Base-by-base conservation (phyloP, 2,329 filamentous ascomycete species). In the Penicillium sp. region DNA sequence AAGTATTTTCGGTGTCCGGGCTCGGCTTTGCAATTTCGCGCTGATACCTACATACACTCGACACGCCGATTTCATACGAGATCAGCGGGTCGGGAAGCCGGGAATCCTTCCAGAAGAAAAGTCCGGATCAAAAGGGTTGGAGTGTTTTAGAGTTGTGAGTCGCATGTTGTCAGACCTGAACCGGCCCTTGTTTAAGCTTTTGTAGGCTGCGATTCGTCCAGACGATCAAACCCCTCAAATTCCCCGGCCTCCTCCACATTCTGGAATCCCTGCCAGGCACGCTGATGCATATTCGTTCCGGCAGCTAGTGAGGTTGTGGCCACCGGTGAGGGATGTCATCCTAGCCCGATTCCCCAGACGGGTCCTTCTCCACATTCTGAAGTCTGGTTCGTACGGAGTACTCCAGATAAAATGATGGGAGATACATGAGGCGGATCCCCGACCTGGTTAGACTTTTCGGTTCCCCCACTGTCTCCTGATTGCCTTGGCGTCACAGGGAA, bases 171-270 rank as follows among this genome's bases (percentile, higher is more conserved):
- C 9, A 37, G 37, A 15, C 32, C 7, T 27, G 38, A 44, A 35
- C 39, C 9, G 4, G 18, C n/a, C 12, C 33, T 24, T 42, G 15
- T 50, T 29, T 49, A 50, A 50, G 44, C 49, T 54, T 54, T 44
- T 29, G 27, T 10, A 45, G 9, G 20, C 32, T 49, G 39, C 37
- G 37, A 53, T 55, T 57, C 50, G 52, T 44, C 33, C 46, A 53
- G 12, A 28, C 23, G 49, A 50, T 47, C 23, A 37, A 42, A 18
- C 41, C 47, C 53, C 49, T 46, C 40, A 38, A 47, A 51, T 57
- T 52, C 52, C 46, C 55, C 48, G 48, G 23, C 31, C 45, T 40
- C 41, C 50, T 52, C 55, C 50, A 47, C 51, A 56, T 54, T 58
- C 49, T 53, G 35, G 29, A 32, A 45, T 40, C 39, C 39, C 35